Base-by-base conservation (phyloP, 164 flowering plant genomes). In the Tetrastigma voinierianum region DNA sequence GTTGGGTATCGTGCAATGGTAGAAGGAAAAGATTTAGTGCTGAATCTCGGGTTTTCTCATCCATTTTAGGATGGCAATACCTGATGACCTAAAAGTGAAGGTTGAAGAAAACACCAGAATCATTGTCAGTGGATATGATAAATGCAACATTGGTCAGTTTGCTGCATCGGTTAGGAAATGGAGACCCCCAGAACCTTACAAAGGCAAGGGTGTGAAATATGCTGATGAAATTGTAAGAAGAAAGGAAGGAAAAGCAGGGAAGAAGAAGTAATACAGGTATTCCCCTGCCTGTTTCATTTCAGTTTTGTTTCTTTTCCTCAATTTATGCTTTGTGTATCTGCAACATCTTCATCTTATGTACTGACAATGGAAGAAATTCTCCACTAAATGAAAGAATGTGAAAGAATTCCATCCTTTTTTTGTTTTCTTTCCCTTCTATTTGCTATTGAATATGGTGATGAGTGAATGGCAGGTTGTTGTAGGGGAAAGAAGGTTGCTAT, bases 181-280 rank as follows among this genome's bases (percentile, higher is more conserved):
- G 98, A 85, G n/a, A n/a, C 94, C 98, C 6, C 97, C 99, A 15
- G 97, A 92, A 68, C 98, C 99, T 19, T 95, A 95, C 70, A 95
- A 95, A 63, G 99, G 98, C 14, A 95, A 95, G 80, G 99, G 98
- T n/a, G n/a, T n/a, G n/a, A n/a, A n/a, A 72, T 92, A 95, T 79
- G 90, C 86, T 1, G 93, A 89, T 70, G 98, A 95, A 74, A 71
- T 92, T 47, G 71, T 92, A 1, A 78, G 91, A 70, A 73, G 90
- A 65, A n/a, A 95, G 78, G 98, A 92, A 49, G 97, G 94, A 2
- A 95, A 92, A 80, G 93, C 97, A 44, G 97, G 96, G 62, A 94
- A 94, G 89, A 95, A 95, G 84, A 90, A 95, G 81, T 90, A 65
- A 71, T 67, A 21, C 2, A 0, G 6, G 16, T 44, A 40, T 53